phyloP scores from a whole-genome alignment of 306 rosid species.

The Citrullus colocynthis region DNA sequence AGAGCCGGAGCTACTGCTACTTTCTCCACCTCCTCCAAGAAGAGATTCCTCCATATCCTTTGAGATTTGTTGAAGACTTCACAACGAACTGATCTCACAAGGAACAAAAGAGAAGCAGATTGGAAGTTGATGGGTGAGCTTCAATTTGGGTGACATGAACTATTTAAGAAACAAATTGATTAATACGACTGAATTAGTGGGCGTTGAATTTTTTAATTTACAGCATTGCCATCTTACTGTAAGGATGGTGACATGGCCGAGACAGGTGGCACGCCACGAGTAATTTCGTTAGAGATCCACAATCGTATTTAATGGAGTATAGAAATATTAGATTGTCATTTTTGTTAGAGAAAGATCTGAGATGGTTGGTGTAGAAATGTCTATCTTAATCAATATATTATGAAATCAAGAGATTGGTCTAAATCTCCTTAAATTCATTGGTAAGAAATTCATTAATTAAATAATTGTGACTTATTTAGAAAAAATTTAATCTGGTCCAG shows the following conservation, averaged over 20 bases:
- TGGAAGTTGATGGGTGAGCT: not conserved
- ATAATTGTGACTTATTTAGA: no score
- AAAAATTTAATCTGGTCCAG: no score
- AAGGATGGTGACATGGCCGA: not conserved
- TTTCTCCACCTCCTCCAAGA: conserved; percentile 42
- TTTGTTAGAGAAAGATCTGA: not conserved
- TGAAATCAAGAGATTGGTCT: no score
- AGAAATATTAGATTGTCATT: no score
- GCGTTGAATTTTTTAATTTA: not conserved
- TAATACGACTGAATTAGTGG: not conserved
- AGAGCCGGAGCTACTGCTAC: conserved; percentile 23
- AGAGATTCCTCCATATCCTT: conserved; percentile 45
- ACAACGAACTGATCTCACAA: not conserved
- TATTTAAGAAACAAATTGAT: not conserved
- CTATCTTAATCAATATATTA: no score
- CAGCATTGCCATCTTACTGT: not conserved
- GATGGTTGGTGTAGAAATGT: not conserved
- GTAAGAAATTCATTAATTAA: no score
- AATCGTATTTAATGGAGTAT: no score
- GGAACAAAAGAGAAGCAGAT: not conserved
- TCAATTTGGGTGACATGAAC: not conserved
- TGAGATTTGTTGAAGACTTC: not conserved
- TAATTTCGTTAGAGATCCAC: not conserved
- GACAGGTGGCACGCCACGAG: not conserved
- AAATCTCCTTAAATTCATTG: no score